These are phyloP conservation scores for Furcasterigmium sp. DNA, from an alignment of 2,329 filamentous ascomycete species.

Conservation along the genomic window DNA sequence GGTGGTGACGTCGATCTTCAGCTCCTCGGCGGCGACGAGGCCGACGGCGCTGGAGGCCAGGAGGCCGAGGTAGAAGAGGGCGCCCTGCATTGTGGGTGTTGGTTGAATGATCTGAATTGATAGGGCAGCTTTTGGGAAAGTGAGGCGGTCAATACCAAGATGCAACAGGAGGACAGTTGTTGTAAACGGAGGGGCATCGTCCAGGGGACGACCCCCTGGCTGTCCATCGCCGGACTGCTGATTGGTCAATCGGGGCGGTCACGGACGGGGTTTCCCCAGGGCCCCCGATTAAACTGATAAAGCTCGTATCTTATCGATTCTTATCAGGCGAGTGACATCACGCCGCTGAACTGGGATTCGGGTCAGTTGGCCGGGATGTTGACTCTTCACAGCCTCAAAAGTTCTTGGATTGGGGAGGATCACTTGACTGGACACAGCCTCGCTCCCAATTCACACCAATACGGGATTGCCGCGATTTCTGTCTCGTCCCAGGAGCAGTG, in stretches of 20 bases:
- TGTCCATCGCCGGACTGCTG: not conserved
- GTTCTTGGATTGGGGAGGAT: too few species aligned
- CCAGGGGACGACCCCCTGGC: not conserved
- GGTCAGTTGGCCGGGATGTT: too few species aligned
- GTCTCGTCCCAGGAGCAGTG: too few species aligned
- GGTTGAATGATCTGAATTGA: constrained; percentile 6
- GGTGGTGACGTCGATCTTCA: constrained; percentile 73
- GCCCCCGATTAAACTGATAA: too few species aligned
- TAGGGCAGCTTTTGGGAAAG: constrained; percentile 2
- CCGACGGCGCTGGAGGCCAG: constrained; percentile 46
- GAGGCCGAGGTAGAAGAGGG: constrained; percentile 42
- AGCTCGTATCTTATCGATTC: too few species aligned
- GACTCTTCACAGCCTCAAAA: too few species aligned
- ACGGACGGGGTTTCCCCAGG: too few species aligned
- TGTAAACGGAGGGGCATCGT: not conserved
- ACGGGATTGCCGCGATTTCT: too few species aligned
- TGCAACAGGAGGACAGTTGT: constrained; percentile 1
- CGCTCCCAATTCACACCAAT: too few species aligned
- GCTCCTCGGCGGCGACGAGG: constrained; percentile 48
- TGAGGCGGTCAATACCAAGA: constrained; percentile 3
- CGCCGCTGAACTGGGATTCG: too few species aligned
- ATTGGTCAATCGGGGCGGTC: not conserved
- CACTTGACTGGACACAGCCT: too few species aligned
- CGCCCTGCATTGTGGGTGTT: constrained; percentile 39
- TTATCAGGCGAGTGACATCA: too few species aligned